Conservation (phyloP, 2,329 filamentous ascomycete genomes). For the Dactylellina cionopaga region DNA sequence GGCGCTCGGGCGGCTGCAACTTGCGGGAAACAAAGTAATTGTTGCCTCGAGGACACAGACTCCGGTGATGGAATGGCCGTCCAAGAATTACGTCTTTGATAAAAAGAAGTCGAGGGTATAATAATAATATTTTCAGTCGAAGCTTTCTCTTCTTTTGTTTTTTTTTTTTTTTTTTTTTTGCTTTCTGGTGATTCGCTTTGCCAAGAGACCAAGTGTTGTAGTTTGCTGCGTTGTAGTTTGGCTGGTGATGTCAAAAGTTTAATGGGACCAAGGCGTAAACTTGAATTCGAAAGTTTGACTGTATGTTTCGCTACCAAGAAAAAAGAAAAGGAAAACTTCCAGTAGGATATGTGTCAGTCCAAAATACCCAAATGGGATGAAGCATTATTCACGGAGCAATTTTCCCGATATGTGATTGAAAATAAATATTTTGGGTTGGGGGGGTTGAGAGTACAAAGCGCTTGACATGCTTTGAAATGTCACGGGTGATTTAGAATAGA, state of each 20-base stretch:
- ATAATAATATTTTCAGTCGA: background rate
- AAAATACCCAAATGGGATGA: constrained; percentile 16
- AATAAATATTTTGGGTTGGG: background rate
- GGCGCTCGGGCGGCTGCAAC: constrained; percentile 50
- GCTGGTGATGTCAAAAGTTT: too few species aligned
- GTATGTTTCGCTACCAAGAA: constrained; percentile 22
- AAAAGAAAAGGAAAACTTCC: too few species aligned
- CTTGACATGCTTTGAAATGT: background rate
- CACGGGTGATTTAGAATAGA: too few species aligned
- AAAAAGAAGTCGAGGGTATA: constrained; percentile 7
- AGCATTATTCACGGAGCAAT: background rate
- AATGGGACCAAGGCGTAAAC: too few species aligned
- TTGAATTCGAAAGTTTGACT: constrained; percentile 41
- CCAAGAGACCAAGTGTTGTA: constrained; percentile 26
- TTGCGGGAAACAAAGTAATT: constrained; percentile 43
- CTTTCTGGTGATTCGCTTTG: background rate
- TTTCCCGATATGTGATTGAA: constrained; percentile 11
- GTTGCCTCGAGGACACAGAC: constrained; percentile 27
- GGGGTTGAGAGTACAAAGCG: background rate
- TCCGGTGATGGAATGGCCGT: constrained; percentile 17
- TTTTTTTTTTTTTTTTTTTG: background rate
- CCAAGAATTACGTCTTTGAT: too few species aligned
- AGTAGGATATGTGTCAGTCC: constrained; percentile 23
- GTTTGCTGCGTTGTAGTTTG: constrained; percentile 29
- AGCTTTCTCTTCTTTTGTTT: background rate